Evolutionary conservation across 192 early-diverging fungal species (phyloP).

Genomic region (Thamnidium elegans): DNA sequence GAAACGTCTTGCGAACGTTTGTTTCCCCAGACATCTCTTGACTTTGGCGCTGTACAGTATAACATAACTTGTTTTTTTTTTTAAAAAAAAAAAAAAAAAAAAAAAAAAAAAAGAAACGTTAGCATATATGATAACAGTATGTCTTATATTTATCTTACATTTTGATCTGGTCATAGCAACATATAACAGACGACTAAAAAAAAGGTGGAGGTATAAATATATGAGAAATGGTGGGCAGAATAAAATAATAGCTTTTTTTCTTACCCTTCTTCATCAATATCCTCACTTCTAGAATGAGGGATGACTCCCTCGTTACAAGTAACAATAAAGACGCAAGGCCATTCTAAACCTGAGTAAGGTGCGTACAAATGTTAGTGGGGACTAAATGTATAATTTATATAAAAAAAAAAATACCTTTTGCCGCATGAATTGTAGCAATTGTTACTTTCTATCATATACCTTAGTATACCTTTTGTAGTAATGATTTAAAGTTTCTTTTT

Average conservation of each 20-base stretch:
- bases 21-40: too few relatives aligned
- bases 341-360: slow-evolving; percentile 21
- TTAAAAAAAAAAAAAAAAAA: too few relatives aligned
- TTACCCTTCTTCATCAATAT: slow-evolving; percentile 29
- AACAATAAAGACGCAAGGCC: slow-evolving; percentile 29
- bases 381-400: background rate
- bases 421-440: slow-evolving; percentile 16
- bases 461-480: too few relatives aligned
- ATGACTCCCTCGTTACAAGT: slow-evolving; percentile 24
- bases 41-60: too few relatives aligned
- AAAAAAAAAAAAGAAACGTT: too few relatives aligned
- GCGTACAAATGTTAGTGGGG: background rate
- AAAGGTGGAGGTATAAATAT: too few relatives aligned
- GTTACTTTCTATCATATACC: slow-evolving; percentile 17
- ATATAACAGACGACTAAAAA: slow-evolving; percentile 23
- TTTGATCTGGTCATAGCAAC: slow-evolving; percentile 31
- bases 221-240: too few relatives aligned
- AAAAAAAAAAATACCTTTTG: slow-evolving; percentile 14
- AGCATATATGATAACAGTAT: too few relatives aligned
- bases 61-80: too few relatives aligned
- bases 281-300: background rate
- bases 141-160: slow-evolving; percentile 6
- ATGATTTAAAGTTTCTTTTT: too few relatives aligned
- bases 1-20: too few relatives aligned
- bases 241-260: background rate